Percentiles rank a stretch among this genome's conserved stretches.
These are phyloP conservation scores for Oryza nivara DNA, from an alignment of 176 grass and related monocot genomes.

Conservation along the genomic window DNA sequence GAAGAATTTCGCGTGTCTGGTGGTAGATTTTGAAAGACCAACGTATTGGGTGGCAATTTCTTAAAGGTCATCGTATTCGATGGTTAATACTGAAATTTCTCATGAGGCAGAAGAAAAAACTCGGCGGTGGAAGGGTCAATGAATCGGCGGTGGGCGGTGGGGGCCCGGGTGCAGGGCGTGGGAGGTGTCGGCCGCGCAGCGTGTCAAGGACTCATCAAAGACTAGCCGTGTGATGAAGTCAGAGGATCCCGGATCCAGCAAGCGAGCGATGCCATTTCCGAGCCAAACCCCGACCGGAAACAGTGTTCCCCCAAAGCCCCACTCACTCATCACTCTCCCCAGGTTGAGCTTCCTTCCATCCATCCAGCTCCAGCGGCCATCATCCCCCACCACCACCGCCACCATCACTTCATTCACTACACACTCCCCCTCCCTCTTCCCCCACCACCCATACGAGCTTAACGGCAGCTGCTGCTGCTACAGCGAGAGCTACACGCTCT, in stretches of 20 bases:
- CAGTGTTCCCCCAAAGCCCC: background rate
- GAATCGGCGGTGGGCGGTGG: background rate
- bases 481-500: background rate
- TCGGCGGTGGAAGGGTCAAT: background rate
- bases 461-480: background rate
- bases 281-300: background rate
- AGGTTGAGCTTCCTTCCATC: background rate
- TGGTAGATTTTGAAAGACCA: no score
- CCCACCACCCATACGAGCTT: background rate
- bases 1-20: no score
- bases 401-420: background rate
- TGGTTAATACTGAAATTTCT: no score
- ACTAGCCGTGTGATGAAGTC: background rate
- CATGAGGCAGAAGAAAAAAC: no score
- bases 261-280: background rate
- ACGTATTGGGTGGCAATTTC: no score
- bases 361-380: no score
- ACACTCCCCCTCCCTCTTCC: background rate
- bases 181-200: background rate
- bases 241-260: background rate
- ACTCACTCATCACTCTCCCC: background rate
- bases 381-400: no score
- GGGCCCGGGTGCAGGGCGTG: slow-evolving; percentile 14
- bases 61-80: no score
- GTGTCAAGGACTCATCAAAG: background rate